Conservation (phyloP, 2,329 filamentous ascomycete species). For the Plenodomus biglobosus region DNA sequence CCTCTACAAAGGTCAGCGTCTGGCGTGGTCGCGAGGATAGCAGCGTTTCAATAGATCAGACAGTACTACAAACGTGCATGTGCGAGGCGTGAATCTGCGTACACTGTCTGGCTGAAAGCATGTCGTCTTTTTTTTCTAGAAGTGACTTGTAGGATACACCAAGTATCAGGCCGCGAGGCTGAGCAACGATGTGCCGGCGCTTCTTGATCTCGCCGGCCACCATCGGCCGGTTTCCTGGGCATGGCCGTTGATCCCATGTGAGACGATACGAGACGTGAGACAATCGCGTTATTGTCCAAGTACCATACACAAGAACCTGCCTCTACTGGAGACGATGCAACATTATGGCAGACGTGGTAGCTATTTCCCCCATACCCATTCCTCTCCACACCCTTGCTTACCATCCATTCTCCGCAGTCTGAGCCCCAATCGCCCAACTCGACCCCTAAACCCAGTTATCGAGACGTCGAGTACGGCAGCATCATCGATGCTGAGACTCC, state of each 20-base stretch:
- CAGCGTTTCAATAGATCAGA: too few relatives aligned
- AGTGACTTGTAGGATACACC: constrained; percentile 2
- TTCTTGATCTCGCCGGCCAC: constrained; percentile 1
- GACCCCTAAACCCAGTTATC: constrained; percentile 4
- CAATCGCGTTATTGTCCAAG: neutral
- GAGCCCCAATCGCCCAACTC: constrained; percentile 4
- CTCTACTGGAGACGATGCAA: neutral
- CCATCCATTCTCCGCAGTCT: constrained; percentile 8
- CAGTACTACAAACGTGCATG: neutral
- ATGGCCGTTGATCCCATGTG: neutral
- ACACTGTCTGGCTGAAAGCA: too few relatives aligned
- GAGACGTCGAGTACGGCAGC: constrained; percentile 16
- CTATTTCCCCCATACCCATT: neutral
- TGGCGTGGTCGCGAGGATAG: too few relatives aligned
- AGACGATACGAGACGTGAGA: neutral
- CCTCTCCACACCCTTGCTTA: neutral
- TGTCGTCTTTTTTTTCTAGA: too few relatives aligned
- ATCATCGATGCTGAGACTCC: constrained; percentile 4
- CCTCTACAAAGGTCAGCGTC: too few relatives aligned
- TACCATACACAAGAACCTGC: neutral
- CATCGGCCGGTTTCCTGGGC: neutral
- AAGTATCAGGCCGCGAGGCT: constrained; percentile 1
- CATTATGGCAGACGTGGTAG: neutral
- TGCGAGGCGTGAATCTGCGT: neutral
- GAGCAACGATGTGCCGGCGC: constrained; percentile 3